Conservation (phyloP, 2,329 filamentous ascomycete genomes). For the Aaosphaeria pasadenensis region DNA sequence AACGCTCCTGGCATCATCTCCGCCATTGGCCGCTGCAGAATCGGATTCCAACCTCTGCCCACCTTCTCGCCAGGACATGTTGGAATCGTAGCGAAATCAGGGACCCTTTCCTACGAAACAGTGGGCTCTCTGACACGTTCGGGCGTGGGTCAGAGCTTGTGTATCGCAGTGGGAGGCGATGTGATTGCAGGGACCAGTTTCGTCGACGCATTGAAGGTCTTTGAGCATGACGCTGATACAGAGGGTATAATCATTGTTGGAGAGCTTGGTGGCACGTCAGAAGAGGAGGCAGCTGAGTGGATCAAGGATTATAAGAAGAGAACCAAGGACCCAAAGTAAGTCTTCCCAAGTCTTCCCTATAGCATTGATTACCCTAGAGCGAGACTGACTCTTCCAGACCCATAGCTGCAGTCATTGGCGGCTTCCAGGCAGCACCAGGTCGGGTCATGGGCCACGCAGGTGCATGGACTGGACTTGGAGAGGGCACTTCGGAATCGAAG, state of each 20-base stretch:
- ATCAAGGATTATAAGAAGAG: constrained; percentile 63
- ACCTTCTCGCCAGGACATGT: constrained; percentile 68
- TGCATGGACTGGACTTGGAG: constrained; percentile 66
- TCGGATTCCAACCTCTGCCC: constrained; percentile 74
- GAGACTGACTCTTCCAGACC: constrained; percentile 49
- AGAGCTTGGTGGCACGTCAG: constrained; percentile 67
- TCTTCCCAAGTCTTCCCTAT: constrained; percentile 29
- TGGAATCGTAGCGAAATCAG: constrained; percentile 77
- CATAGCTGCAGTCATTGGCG: constrained; percentile 69
- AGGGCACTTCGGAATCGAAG: constrained; percentile 64
- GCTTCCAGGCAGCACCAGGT: constrained; percentile 60
- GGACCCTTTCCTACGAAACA: constrained; percentile 76
- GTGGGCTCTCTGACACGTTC: constrained; percentile 70
- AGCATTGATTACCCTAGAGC: not conserved
- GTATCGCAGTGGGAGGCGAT: constrained; percentile 76
- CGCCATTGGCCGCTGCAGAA: constrained; percentile 65
- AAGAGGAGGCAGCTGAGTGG: constrained; percentile 72
- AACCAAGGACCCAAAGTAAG: constrained; percentile 61
- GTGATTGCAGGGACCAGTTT: constrained; percentile 72
- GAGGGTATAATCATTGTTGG: constrained; percentile 70
- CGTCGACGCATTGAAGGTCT: constrained; percentile 65
- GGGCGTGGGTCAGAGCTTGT: constrained; percentile 74
- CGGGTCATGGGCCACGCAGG: constrained; percentile 78
- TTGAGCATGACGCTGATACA: constrained; percentile 65
- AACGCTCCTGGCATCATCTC: constrained; percentile 80